Evolutionary conservation across 176 grass and related monocot genomes (phyloP).

Genomic region (Carex parvula): DNA sequence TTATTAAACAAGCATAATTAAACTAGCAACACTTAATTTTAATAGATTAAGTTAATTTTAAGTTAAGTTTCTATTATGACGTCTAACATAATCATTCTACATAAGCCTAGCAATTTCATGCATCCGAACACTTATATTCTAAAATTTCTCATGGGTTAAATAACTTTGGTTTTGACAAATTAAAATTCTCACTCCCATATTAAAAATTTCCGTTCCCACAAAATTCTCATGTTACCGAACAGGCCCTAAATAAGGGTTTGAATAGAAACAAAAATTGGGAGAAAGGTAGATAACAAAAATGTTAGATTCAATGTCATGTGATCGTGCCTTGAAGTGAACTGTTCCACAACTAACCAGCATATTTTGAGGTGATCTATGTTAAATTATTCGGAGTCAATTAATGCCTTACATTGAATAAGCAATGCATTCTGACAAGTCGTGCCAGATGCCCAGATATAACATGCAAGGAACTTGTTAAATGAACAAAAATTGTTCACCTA

Average conservation of each 20-base stretch:
- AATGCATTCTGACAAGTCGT: background rate
- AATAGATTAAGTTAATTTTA: no score
- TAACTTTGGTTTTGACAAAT: no score
- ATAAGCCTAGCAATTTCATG: no score
- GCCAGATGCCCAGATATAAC: constrained; percentile 15
- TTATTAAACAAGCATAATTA: no score
- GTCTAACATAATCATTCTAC: no score
- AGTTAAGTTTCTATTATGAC: no score
- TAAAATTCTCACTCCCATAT: no score
- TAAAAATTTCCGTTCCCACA: no score
- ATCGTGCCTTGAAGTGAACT: background rate
- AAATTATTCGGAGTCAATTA: background rate
- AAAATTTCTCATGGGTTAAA: no score
- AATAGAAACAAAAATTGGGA: background rate
- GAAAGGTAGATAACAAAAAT: background rate
- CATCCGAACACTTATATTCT: no score
- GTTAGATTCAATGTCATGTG: constrained; percentile 13
- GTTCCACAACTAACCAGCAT: background rate
- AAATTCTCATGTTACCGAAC: no score
- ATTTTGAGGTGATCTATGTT: background rate
- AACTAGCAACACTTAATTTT: no score
- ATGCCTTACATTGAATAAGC: background rate
- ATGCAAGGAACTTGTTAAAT: constrained; percentile 13
- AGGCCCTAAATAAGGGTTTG: background rate
- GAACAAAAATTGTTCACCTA: constrained; percentile 6